Evolutionary conservation across 2,329 filamentous ascomycete genomes (phyloP), one percentile per base, ranked within the genome.

Genomic region (Sordariomycetes sp.): DNA sequence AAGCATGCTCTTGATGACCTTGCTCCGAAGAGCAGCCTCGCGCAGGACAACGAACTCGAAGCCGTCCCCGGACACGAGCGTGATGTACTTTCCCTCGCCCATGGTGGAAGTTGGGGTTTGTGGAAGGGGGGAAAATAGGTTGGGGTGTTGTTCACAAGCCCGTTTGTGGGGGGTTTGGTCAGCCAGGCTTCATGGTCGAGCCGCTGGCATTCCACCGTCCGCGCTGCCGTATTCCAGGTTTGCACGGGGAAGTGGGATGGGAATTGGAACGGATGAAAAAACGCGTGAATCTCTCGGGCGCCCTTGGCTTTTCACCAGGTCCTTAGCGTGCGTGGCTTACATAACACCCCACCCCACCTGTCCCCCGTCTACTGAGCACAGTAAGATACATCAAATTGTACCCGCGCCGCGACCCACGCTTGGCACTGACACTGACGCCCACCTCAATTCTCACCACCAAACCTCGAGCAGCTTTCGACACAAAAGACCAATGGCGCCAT

Each of bases 11-110:
- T 83, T 87, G 73, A 93, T 87, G 60, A 85, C 81, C 37, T 84
- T 84, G 64, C 87, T 88, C 66, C 88, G 76, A 66, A 82, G 76
- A 60, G 87, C 83, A 2, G 87, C 85, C 55, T 88, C 86, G 58
- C 88, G 83, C 58, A 88, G 76, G 56, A 92, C 79, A 62, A 89
- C 82, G 68, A 89, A 92, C 74, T 90, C 87, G 69, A 84, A 90
- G 65, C 82, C 87, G 70, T 93, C 89, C 63, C 77, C 80, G 0
- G 88, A 90, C 50, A 91, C 79, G 57, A 93, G 81, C 5, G 89
- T 92, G 63, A 92, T 81, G 71, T 90, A 92, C 67, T 89, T 85
- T 46, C 40, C 40, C 40, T 18, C 16, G 14, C n/a, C 40, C 40
- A 46, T 46, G 40, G n/a, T 46, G 16, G 6, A n/a, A n/a, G 37